Conservation (phyloP, 2,329 filamentous ascomycete genomes). For the Lachnellula cervina region DNA sequence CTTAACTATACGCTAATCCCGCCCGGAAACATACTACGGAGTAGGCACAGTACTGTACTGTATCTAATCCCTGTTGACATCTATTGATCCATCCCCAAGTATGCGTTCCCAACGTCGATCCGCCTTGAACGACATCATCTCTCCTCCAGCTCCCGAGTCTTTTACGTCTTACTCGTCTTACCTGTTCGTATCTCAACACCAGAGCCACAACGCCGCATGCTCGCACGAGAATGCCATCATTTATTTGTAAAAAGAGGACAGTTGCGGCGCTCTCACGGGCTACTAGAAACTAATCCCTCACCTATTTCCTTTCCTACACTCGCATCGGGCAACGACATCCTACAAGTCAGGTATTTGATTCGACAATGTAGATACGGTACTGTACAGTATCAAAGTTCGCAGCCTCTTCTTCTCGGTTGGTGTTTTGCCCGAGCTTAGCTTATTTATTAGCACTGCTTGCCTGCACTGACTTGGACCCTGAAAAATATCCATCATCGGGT, state of each 20-base stretch:
- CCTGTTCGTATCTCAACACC: not conserved
- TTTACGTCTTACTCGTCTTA: constrained; percentile 1
- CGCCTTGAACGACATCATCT: constrained; percentile 17
- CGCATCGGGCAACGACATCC: not conserved
- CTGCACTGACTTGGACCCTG: not conserved
- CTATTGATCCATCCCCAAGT: not conserved
- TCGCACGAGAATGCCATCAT: not conserved
- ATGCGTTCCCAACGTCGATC: constrained; percentile 9
- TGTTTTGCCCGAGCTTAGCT: not conserved
- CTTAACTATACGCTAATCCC: constrained; percentile 15
- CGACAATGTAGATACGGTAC: not conserved
- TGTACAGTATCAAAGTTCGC: too few species aligned
- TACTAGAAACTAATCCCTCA: not conserved
- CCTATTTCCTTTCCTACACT: too few species aligned
- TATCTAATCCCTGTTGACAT: constrained; percentile 1
- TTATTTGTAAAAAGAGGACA: not conserved
- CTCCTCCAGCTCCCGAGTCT: not conserved
- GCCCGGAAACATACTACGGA: not conserved
- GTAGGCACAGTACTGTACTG: too few species aligned
- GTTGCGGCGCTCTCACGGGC: not conserved
- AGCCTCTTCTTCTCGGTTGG: not conserved
- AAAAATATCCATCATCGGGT: not conserved
- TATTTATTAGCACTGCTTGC: too few species aligned
- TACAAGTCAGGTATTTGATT: not conserved
- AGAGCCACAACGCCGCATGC: constrained; percentile 7